A percentile compares a stretch with the other conserved stretches of the same genome.
Conservation (phyloP, 1,139 yeast genomes). For the Kurtzmaniella quercitrusa region DNA sequence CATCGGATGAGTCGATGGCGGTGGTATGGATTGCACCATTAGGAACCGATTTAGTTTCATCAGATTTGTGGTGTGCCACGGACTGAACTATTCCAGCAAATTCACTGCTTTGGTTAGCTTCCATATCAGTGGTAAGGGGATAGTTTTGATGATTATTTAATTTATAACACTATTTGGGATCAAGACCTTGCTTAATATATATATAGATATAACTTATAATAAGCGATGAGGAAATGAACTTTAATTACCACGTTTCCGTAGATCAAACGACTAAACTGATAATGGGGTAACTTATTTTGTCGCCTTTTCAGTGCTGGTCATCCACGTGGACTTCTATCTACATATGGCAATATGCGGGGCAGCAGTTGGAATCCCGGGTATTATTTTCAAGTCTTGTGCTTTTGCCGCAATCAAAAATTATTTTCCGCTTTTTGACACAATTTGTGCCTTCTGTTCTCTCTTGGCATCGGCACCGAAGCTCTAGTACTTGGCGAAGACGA, state of each 20-base stretch:
- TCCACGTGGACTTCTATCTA: not conserved
- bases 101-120: not conserved
- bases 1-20: conserved; percentile 5
- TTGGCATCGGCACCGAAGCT: not conserved
- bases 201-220: too few species aligned
- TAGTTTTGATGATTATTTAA: not conserved
- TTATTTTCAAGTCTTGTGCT: not conserved
- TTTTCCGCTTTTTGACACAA: not conserved
- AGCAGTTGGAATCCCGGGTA: not conserved
- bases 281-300: not conserved
- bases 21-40: not conserved
- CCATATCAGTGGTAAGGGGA: not conserved
- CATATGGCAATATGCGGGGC: not conserved
- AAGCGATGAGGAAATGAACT: not conserved
- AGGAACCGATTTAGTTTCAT: not conserved
- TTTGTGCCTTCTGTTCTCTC: not conserved
- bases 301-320: too few species aligned
- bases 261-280: not conserved
- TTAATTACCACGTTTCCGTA: not conserved
- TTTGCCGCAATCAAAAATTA: not conserved
- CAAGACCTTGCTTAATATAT: not conserved
- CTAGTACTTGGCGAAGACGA: too few species aligned
- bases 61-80: not conserved
- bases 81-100: not conserved
- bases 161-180: not conserved